A percentile compares a stretch with the other conserved stretches of the same genome.
Conservation (phyloP, 2,329 filamentous ascomycete species). For the Aspergillus persii region DNA sequence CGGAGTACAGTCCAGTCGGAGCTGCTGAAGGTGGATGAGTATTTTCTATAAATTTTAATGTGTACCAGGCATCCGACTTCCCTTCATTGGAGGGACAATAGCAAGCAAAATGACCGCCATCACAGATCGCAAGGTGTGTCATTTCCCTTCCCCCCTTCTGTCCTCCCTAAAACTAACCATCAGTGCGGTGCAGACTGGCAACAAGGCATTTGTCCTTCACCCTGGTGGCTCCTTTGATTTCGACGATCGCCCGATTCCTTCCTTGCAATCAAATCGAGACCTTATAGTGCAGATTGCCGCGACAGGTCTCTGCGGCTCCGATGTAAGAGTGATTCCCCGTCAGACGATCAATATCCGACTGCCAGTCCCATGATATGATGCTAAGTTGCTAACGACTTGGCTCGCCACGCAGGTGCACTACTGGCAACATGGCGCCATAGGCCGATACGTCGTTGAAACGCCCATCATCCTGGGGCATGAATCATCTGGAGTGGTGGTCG, state of each 20-base stretch:
- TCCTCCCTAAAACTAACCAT: too few species aligned
- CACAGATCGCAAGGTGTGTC: too few species aligned
- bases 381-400: too few species aligned
- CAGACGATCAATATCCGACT: too few species aligned
- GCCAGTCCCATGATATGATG: too few species aligned
- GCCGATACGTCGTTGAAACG: constrained; percentile 33
- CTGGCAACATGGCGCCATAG: constrained; percentile 40
- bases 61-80: too few species aligned
- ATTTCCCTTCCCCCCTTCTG: too few species aligned
- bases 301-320: constrained; percentile 81
- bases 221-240: constrained; percentile 22
- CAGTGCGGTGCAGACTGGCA: background rate
- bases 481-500: constrained; percentile 62
- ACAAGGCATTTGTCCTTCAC: constrained; percentile 18
- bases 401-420: constrained; percentile 33
- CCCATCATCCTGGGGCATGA: constrained; percentile 61
- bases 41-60: too few species aligned
- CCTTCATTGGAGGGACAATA: too few species aligned
- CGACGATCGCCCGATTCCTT: constrained; percentile 20
- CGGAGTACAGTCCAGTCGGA: too few species aligned
- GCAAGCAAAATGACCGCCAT: too few species aligned
- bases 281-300: constrained; percentile 75
- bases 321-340: constrained; percentile 47
- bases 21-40: too few species aligned
- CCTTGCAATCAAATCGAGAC: constrained; percentile 51